phyloP scores from a whole-genome alignment of 108 stramenopile genomes.

The Fistulifera pelliculosa region DNA sequence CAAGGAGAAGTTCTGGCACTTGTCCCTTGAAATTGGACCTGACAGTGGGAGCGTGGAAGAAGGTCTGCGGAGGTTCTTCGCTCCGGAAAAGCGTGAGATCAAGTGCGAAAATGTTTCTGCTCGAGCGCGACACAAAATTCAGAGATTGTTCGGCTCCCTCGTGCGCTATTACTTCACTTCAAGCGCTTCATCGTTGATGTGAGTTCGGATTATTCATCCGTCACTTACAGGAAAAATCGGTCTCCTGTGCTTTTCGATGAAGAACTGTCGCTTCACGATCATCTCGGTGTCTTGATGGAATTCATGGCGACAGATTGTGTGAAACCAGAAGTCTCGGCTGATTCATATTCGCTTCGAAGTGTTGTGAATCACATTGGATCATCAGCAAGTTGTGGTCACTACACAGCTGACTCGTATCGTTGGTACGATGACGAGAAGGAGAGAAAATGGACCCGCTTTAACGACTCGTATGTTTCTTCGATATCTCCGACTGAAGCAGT shows the following conservation, averaged over 20 bases:
- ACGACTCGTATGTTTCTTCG: slow-evolving; percentile 33
- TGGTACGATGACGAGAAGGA: neutral
- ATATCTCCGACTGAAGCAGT: slow-evolving; percentile 19
- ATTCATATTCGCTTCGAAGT: slow-evolving; percentile 27
- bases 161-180: slow-evolving; percentile 38
- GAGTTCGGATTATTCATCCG: slow-evolving; percentile 31
- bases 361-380: slow-evolving; percentile 52
- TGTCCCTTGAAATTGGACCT: slow-evolving; percentile 42
- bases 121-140: slow-evolving; percentile 32
- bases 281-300: slow-evolving; percentile 13
- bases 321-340: slow-evolving; percentile 7
- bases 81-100: slow-evolving; percentile 63
- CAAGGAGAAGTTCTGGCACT: slow-evolving; percentile 36
- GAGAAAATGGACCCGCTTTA: slow-evolving; percentile 41
- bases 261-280: slow-evolving; percentile 19
- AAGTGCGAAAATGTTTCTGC: slow-evolving; percentile 81
- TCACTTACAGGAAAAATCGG: slow-evolving; percentile 45
- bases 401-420: slow-evolving; percentile 37
- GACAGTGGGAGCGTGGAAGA: slow-evolving; percentile 28
- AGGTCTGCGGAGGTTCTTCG: slow-evolving; percentile 48
- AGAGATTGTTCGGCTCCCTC: slow-evolving; percentile 35
- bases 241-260: slow-evolving; percentile 32
- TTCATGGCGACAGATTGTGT: slow-evolving; percentile 23
- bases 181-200: slow-evolving; percentile 59
- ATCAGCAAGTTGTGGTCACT: slow-evolving; percentile 46